phyloP scores from a whole-genome alignment of 176 grass and related monocot species.

The Triticum aestivum region DNA sequence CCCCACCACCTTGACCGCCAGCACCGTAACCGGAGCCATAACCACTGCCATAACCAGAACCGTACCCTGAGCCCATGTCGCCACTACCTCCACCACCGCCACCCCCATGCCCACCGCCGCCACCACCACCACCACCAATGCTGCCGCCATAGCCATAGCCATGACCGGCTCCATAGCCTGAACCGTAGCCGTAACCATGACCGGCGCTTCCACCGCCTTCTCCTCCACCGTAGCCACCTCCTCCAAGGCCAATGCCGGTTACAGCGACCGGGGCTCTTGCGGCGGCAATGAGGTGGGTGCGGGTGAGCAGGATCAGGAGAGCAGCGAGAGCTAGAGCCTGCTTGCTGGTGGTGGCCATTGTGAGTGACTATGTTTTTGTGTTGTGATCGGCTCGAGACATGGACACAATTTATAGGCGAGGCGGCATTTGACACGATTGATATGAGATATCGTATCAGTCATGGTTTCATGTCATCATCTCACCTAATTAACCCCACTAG shows the following conservation, averaged over 20 bases:
- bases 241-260: neutral
- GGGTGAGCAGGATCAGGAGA: neutral
- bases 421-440: neutral
- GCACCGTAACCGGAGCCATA: neutral
- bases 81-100: neutral
- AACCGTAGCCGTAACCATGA: neutral
- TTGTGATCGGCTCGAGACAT: neutral
- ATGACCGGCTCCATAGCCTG: neutral
- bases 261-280: neutral
- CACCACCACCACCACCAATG: neutral
- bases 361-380: neutral
- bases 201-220: neutral
- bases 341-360: slow-evolving; percentile 10
- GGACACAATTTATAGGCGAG: neutral
- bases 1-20: neutral
- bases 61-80: neutral
- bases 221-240: neutral
- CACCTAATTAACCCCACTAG: neutral
- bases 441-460: neutral
- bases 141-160: neutral
- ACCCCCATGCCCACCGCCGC: too few species aligned
- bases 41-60: neutral
- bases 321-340: neutral
- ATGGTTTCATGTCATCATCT: neutral
- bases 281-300: neutral